Conservation (phyloP, 306 rosid genomes). For the Crataegus laevigata region DNA sequence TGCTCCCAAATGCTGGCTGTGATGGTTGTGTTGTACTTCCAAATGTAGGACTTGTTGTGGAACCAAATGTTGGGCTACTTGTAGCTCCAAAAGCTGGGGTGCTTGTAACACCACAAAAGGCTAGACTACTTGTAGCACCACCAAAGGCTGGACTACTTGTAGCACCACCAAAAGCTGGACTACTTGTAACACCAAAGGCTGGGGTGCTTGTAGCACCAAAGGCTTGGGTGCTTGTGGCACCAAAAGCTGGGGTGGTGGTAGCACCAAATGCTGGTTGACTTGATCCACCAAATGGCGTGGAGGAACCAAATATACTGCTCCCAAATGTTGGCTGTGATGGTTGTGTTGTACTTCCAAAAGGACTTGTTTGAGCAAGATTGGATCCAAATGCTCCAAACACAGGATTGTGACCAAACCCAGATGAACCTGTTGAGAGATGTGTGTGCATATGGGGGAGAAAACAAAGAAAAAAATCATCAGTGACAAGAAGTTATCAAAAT, state of each 20-base stretch:
- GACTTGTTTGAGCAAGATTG: constrained; percentile 62
- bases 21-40: too few relatives aligned
- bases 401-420: constrained; percentile 84
- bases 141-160: constrained; percentile 47
- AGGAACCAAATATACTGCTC: constrained; percentile 69
- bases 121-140: constrained; percentile 49
- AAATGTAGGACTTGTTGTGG: constrained; percentile 32
- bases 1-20: too few relatives aligned
- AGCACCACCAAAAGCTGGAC: constrained; percentile 16
- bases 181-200: constrained; percentile 36
- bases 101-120: constrained; percentile 35
- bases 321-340: constrained; percentile 88
- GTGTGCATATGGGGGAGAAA: not conserved
- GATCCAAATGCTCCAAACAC: constrained; percentile 77
- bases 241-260: constrained; percentile 17
- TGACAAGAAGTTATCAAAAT: not conserved
- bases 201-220: constrained; percentile 37
- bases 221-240: constrained; percentile 20
- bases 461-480: constrained; percentile 1
- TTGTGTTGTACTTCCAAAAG: constrained; percentile 66
- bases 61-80: constrained; percentile 21
- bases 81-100: constrained; percentile 28
- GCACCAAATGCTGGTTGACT: constrained; percentile 43
- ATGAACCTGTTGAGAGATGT: constrained; percentile 39
- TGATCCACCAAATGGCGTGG: constrained; percentile 73